Conservation (phyloP, 192 early-diverging fungal genomes). For the Dimargaris xerosporica region DNA sequence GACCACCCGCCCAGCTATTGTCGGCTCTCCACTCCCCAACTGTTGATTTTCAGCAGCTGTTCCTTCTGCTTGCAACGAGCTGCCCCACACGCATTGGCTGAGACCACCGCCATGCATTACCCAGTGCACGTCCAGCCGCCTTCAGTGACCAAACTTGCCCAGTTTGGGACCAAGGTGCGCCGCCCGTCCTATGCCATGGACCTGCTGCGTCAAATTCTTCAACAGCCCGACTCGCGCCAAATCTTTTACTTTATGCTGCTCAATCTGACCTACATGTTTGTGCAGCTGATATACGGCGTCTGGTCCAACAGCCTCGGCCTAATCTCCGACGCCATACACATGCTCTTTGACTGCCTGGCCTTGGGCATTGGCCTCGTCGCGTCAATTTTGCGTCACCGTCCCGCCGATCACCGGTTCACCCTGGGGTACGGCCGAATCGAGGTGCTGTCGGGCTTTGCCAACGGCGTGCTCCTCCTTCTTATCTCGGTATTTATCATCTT, state of each 20-base stretch:
- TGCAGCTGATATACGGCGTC: constrained; percentile 69
- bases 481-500: constrained; percentile 82
- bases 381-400: constrained; percentile 83
- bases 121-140: too few species aligned
- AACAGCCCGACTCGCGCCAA: constrained; percentile 65
- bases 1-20: too few species aligned
- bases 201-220: constrained; percentile 26
- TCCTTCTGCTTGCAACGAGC: too few species aligned
- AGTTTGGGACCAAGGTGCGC: too few species aligned
- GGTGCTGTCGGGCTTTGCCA: constrained; percentile 81
- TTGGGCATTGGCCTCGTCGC: constrained; percentile 76
- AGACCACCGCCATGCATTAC: too few species aligned
- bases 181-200: background rate
- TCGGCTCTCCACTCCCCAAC: too few species aligned
- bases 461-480: constrained; percentile 78
- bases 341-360: constrained; percentile 94
- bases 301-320: constrained; percentile 77
- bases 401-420: constrained; percentile 51
- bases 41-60: too few species aligned
- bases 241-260: constrained; percentile 88
- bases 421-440: constrained; percentile 80
- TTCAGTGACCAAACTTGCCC: too few species aligned
- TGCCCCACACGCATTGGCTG: too few species aligned
- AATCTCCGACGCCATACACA: constrained; percentile 93
- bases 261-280: constrained; percentile 84